Conservation (phyloP, 192 early-diverging fungal genomes). For the Anaeromyces robustus region DNA sequence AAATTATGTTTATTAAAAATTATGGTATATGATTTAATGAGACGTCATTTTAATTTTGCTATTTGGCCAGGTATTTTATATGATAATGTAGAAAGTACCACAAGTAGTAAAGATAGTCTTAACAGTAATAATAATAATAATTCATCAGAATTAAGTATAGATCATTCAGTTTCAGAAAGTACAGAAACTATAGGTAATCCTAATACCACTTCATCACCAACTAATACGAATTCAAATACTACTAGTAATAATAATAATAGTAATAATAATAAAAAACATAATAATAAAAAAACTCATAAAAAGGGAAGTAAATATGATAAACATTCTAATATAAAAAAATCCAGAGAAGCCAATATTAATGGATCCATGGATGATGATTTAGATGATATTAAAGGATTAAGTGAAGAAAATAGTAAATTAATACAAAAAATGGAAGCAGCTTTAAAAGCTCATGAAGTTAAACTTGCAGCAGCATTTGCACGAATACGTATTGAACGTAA, state of each 20-base stretch:
- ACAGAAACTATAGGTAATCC: neutral
- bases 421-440: constrained; percentile 19
- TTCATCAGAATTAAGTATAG: neutral
- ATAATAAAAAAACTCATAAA: neutral
- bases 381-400: neutral
- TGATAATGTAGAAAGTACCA: neutral
- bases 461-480: constrained; percentile 32
- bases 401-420: constrained; percentile 8
- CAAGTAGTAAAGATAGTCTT: neutral
- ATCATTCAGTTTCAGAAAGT: neutral
- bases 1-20: constrained; percentile 28
- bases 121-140: too few species aligned
- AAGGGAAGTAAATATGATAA: neutral
- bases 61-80: constrained; percentile 21
- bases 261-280: too few species aligned
- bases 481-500: constrained; percentile 25
- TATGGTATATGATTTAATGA: constrained; percentile 35
- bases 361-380: neutral
- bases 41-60: constrained; percentile 27
- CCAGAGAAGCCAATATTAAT: neutral
- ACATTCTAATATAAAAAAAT: neutral
- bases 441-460: constrained; percentile 14
- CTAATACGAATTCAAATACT: too few species aligned
- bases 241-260: too few species aligned
- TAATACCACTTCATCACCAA: too few species aligned